phyloP scores from a whole-genome alignment of 1,284 basidiomycete species.

The Papiliotrema terrestris region DNA sequence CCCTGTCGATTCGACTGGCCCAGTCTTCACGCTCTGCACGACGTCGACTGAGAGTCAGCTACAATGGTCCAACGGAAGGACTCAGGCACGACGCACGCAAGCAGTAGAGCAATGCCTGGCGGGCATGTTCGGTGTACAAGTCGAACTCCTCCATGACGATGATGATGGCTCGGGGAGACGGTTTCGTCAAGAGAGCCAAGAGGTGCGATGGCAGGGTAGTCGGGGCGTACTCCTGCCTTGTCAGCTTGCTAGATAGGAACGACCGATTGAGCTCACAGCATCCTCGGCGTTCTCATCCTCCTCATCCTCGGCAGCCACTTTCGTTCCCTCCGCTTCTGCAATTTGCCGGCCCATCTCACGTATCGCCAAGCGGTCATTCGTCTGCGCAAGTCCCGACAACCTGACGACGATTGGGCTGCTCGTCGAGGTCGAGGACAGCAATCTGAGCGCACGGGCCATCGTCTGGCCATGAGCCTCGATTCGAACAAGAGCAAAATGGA shows the following conservation, averaged over 20 bases:
- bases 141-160: conserved; percentile 87
- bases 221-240: conserved; percentile 52
- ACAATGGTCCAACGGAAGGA: neutral
- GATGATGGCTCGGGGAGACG: conserved; percentile 74
- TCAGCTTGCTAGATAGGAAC: neutral
- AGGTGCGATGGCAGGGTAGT: conserved; percentile 63
- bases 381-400: conserved; percentile 79
- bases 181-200: conserved; percentile 69
- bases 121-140: conserved; percentile 79
- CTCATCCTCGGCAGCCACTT: conserved; percentile 30
- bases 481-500: neutral
- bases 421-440: conserved; percentile 32
- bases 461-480: conserved; percentile 21
- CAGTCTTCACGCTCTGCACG: conserved; percentile 51
- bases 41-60: conserved; percentile 44
- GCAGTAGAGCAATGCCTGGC: conserved; percentile 84
- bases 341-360: conserved; percentile 83
- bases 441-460: conserved; percentile 33
- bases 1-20: conserved; percentile 41
- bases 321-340: conserved; percentile 48
- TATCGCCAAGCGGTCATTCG: conserved; percentile 81
- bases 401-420: conserved; percentile 67
- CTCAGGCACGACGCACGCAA: conserved; percentile 65
- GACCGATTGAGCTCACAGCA: conserved; percentile 9
- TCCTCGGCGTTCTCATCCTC: conserved; percentile 48